Evolutionary conservation across 768 basidiomycete species (phyloP), one percentile per base, ranked within the genome.

Genomic region (Sporobolomyces pararoseus): DNA sequence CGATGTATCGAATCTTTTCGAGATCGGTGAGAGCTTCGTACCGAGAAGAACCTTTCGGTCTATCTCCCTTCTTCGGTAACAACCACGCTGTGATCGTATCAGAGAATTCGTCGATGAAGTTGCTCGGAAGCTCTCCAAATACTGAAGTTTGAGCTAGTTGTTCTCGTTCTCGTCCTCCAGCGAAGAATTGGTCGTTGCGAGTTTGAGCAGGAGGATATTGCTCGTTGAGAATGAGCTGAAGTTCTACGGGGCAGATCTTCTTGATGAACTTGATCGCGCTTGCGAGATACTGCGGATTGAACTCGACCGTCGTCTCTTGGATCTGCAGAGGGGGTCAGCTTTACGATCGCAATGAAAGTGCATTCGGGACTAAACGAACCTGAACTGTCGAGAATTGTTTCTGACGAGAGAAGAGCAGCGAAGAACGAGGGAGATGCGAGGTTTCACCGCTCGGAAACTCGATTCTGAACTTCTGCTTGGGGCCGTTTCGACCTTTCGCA

Each of bases 101-200:
- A 17, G 42, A 50, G 35, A 70, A 25, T 7, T 3, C n/a, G 16
- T 61, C 63, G 63, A 65, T 17, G 34, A 52, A 12, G 17, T 61
- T 29, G 23, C 31, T 10, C 0, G 42, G 3, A 12, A 49, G 23
- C 51, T 70, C 68, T 52, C 68, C 68, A n/a, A 54, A 70, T 1
- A 54, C 44, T 27, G 68, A 44, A 12, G 10, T 47, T 35, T 61
- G 19, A 12, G 59, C 63, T 42, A 70, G 68, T 3, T 17, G 16
- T 6, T 54, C 25, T n/a, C 68, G 68, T 9, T 14, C 7, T 4
- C 0, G 1, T 19, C 63, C 63, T 47, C 63, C 68, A 27, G 63
- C 63, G 59, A 49, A 65, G 46, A 70, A 70, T 19, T 3, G 32
- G 34, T 60, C 63, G 68, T 50, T 55, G 34, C 27, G 31, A 9